A percentile compares a stretch with the other conserved stretches of the same genome.
Conservation (phyloP, 768 basidiomycete genomes). For the Russula compacta region DNA sequence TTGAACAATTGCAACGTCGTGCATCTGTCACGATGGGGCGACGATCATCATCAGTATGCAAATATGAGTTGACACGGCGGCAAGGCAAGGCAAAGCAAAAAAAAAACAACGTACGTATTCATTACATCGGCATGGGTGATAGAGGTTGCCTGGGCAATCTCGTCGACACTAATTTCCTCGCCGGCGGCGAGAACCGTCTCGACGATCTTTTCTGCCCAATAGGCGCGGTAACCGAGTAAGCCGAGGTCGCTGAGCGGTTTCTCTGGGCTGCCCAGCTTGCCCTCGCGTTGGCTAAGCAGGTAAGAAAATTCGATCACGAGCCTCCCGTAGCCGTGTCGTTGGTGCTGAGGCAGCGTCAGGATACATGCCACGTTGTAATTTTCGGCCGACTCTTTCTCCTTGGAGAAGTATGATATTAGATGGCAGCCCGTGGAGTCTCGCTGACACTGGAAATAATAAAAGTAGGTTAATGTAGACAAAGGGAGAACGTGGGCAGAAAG, state of each 20-base stretch:
- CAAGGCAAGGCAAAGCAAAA: neutral
- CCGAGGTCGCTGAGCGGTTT: slow-evolving; percentile 96
- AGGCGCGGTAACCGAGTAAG: slow-evolving; percentile 85
- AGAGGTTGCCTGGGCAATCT: slow-evolving; percentile 90
- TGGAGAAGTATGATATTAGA: slow-evolving; percentile 96
- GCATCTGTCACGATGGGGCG: slow-evolving; percentile 44
- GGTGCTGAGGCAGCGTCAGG: slow-evolving; percentile 95
- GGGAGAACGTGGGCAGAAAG: neutral
- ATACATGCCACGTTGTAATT: slow-evolving; percentile 99
- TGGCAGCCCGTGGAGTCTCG: slow-evolving; percentile 90
- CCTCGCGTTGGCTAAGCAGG: slow-evolving; percentile 93
- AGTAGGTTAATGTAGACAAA: neutral
- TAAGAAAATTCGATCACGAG: slow-evolving; percentile 97
- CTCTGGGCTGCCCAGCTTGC: slow-evolving; percentile 93
- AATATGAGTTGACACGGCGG: neutral
- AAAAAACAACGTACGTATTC: slow-evolving; percentile 86
- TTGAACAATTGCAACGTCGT: slow-evolving; percentile 92
- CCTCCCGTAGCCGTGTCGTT: slow-evolving; percentile 92
- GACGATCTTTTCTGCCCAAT: slow-evolving; percentile 96
- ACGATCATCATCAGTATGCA: neutral
- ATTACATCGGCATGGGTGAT: slow-evolving; percentile 95
- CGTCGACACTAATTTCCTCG: slow-evolving; percentile 84
- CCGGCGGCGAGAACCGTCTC: slow-evolving; percentile 67
- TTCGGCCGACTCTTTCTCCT: slow-evolving; percentile 97
- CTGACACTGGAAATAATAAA: slow-evolving; percentile 42